phyloP scores from a whole-genome alignment of 225 moss, liverwort and hornwort genomes.

The Polytrichum formosum region DNA sequence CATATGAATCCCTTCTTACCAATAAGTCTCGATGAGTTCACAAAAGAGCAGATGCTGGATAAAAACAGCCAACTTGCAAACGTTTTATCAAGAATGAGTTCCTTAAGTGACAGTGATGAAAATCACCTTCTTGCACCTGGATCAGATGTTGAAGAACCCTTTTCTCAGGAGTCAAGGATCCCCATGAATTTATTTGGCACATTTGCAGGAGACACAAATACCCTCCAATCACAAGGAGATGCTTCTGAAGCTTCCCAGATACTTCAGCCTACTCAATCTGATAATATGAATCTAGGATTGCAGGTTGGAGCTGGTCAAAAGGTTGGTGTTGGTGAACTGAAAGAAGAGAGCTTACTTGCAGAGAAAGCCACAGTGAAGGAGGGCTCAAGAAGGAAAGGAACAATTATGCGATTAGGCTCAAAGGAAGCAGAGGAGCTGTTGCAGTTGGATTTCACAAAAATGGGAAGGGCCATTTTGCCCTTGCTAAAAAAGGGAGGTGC shows the following conservation, averaged over 20 bases:
- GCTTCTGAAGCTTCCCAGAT: conserved; percentile 10
- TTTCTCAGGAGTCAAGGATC: conserved; percentile 7
- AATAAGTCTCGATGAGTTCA: conserved; percentile 1
- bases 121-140: conserved; percentile 21
- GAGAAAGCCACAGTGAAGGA: conserved; percentile 24
- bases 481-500: conserved; percentile 30
- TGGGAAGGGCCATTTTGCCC: conserved; percentile 53
- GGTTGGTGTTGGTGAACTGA: conserved; percentile 18
- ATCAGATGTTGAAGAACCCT: conserved; percentile 14
- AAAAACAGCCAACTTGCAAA: conserved; percentile 17
- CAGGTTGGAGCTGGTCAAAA: conserved; percentile 13
- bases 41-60: conserved; percentile 8
- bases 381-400: conserved; percentile 32
- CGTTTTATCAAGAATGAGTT: conserved; percentile 9
- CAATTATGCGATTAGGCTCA: conserved; percentile 63
- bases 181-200: conserved; percentile 8
- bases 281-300: conserved; percentile 16
- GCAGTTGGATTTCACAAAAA: conserved; percentile 61
- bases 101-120: conserved; percentile 20
- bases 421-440: conserved; percentile 77
- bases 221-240: conserved; percentile 22
- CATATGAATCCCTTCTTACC: conserved; percentile 16
- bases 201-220: conserved; percentile 10
- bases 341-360: conserved; percentile 20
- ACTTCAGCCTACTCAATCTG: conserved; percentile 18